Conservation (phyloP, 2,329 filamentous ascomycete species). For the Cylindrodendrum hubeiense region DNA sequence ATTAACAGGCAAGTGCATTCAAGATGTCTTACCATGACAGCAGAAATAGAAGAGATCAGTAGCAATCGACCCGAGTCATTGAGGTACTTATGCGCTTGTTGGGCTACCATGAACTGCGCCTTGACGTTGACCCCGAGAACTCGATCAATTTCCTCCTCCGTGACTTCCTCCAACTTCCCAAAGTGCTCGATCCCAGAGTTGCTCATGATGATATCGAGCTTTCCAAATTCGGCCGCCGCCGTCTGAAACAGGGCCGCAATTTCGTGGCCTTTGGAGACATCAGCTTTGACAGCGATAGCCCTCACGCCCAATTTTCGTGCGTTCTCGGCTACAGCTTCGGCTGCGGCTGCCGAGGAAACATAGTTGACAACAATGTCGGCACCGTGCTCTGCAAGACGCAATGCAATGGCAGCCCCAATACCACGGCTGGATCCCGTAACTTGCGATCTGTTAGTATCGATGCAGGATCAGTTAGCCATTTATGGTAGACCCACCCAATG, state of each 20-base stretch:
- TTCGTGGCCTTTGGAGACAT: conserved; percentile 71
- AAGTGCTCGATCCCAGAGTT: conserved; percentile 78
- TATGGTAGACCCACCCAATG: no score
- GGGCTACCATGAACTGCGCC: conserved; percentile 80
- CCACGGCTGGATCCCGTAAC: conserved; percentile 64
- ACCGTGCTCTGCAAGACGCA: conserved; percentile 67
- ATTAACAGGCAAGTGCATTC: no score
- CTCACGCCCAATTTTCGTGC: conserved; percentile 69
- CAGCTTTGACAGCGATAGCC: conserved; percentile 74
- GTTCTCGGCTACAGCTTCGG: conserved; percentile 67
- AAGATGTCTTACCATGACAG: conserved; percentile 66
- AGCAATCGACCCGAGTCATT: conserved; percentile 77
- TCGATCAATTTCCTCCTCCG: conserved; percentile 79
- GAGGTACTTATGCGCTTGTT: conserved; percentile 77
- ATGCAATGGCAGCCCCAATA: conserved; percentile 70
- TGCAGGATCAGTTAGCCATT: no score
- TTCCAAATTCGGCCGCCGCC: conserved; percentile 73
- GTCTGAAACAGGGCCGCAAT: conserved; percentile 73
- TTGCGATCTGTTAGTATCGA: no score
- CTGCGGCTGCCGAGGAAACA: conserved; percentile 67
- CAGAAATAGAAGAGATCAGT: conserved; percentile 79
- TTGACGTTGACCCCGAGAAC: conserved; percentile 74
- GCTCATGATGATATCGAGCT: conserved; percentile 77
- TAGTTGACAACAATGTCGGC: conserved; percentile 72
- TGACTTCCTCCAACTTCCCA: conserved; percentile 73